phyloP scores from a whole-genome alignment of 208 protist species.

The Crithidia mellificae region DNA sequence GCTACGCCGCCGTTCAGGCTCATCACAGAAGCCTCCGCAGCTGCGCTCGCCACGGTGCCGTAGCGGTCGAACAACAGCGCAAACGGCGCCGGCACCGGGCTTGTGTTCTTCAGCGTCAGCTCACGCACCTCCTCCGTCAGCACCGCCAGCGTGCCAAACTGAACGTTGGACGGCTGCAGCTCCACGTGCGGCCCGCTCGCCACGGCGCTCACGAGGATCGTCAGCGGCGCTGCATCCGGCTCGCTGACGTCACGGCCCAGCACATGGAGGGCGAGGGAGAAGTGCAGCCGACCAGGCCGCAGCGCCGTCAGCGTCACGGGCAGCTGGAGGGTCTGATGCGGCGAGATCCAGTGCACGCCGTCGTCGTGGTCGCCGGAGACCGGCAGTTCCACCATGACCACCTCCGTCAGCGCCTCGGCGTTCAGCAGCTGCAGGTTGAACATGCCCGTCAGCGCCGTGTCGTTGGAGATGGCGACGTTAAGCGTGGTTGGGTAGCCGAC shows the following conservation, averaged over 20 bases:
- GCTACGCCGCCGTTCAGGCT: too few relatives aligned
- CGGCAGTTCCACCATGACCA: slow-evolving; percentile 29
- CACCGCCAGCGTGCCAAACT: slow-evolving; percentile 77
- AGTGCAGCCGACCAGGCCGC: slow-evolving; percentile 71
- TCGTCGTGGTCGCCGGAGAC: slow-evolving; percentile 28
- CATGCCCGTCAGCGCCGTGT: slow-evolving; percentile 88
- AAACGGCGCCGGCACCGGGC: slow-evolving; percentile 74
- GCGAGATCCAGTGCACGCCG: slow-evolving; percentile 31
- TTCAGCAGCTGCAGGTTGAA: slow-evolving; percentile 88
- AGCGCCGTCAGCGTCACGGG: slow-evolving; percentile 78
- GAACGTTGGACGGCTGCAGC: slow-evolving; percentile 46
- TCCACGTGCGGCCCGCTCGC: slow-evolving; percentile 79
- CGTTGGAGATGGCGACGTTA: slow-evolving; percentile 91
- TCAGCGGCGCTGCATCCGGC: slow-evolving; percentile 32
- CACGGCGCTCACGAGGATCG: slow-evolving; percentile 67
- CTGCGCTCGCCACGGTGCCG: slow-evolving; percentile 9
- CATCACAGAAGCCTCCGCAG: too few relatives aligned
- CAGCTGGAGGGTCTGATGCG: slow-evolving; percentile 61
- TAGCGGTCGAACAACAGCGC: slow-evolving; percentile 32
- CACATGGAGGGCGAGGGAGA: slow-evolving; percentile 82
- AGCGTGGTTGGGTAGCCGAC: slow-evolving; percentile 86
- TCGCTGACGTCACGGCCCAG: slow-evolving; percentile 50
- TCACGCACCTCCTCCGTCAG: slow-evolving; percentile 45
- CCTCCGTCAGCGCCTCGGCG: slow-evolving; percentile 35
- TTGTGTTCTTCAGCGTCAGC: slow-evolving; percentile 80